Evolutionary conservation across 129 eudicot species (phyloP), one percentile per base, ranked within the genome.

Genomic region (Scalesia atractyloides): DNA sequence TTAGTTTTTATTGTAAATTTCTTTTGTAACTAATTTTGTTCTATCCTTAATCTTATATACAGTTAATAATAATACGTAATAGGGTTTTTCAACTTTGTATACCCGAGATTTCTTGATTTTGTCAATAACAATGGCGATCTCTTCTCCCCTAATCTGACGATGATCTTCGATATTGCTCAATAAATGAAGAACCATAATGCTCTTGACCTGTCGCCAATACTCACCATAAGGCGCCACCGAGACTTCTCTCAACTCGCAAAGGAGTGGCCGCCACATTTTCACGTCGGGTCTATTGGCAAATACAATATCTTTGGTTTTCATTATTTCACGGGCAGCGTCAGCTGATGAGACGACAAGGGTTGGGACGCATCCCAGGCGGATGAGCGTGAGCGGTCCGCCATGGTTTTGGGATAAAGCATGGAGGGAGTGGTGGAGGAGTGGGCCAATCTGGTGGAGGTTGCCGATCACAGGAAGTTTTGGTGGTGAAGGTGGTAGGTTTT

Each of bases 401-500:
- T 83, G 70, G 51, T 24, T 69, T 81, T 41, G 74, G 37, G 96
- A 72, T 36, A 89, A 30, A 1, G 83, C 5, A 4, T 80, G 79
- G 69, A 92, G 88, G 4, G 89, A 72, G 48, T 54, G 87, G 81
- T 92, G 90, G 49, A 88, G 86, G 47, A 46, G 60, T 5, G 34
- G 49, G 15, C 93, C 87, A 3, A 91, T 64, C 14, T 85, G 90
- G 76, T 85, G 96, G 73, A 91, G 68, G 78, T 88, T 87, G 15
- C 97, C 96, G n/a, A 91, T 78, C 24, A 88, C 39, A 13, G 97
- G 96, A 1, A 91, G 79, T 83, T 63, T 83, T 72, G 58, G 70
- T 26, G 92, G 97, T 22, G 92, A 88, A 14, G 97, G 97, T 58
- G 97, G 97, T 51, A 71, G 78, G 44, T 65, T 78, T 76, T 82